These are phyloP conservation scores for Penicillium angulare DNA, from an alignment of 495 filamentous ascomycete genomes.

Conservation along the genomic window DNA sequence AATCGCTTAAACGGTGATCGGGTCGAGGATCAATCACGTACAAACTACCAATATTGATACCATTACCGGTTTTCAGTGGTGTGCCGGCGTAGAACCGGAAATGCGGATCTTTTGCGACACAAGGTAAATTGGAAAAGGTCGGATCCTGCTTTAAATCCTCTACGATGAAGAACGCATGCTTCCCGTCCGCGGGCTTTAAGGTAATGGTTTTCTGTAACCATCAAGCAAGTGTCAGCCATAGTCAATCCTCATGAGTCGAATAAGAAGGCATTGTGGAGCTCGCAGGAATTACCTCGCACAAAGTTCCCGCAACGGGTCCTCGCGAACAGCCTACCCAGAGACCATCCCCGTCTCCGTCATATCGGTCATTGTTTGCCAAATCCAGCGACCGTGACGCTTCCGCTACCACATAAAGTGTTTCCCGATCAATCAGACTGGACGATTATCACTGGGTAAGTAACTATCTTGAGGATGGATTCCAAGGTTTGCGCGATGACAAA, in stretches of 20 bases:
- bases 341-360: conserved; percentile 36
- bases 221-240: not conserved
- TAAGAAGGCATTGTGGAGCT: not conserved
- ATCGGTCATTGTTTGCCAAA: conserved; percentile 30
- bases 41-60: conserved; percentile 23
- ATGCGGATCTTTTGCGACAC: conserved; percentile 24
- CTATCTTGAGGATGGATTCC: not conserved
- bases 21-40: conserved; percentile 25
- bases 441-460: not conserved
- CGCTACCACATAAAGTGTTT: conserved; percentile 49
- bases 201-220: conserved; percentile 10
- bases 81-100: conserved; percentile 28
- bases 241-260: not conserved
- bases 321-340: conserved; percentile 46
- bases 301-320: conserved; percentile 40
- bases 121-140: conserved; percentile 26
- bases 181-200: conserved; percentile 1
- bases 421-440: conserved; percentile 16
- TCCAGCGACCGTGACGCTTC: conserved; percentile 47
- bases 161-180: conserved; percentile 9
- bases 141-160: conserved; percentile 27
- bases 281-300: conserved; percentile 30
- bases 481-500: not conserved
- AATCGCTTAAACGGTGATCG: conserved; percentile 11
- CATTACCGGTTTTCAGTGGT: conserved; percentile 17